Percentiles rank a stretch among this genome's conserved stretches.
Conservation (phyloP, 495 filamentous ascomycete genomes). For the Thermothielavioides terrestris region DNA sequence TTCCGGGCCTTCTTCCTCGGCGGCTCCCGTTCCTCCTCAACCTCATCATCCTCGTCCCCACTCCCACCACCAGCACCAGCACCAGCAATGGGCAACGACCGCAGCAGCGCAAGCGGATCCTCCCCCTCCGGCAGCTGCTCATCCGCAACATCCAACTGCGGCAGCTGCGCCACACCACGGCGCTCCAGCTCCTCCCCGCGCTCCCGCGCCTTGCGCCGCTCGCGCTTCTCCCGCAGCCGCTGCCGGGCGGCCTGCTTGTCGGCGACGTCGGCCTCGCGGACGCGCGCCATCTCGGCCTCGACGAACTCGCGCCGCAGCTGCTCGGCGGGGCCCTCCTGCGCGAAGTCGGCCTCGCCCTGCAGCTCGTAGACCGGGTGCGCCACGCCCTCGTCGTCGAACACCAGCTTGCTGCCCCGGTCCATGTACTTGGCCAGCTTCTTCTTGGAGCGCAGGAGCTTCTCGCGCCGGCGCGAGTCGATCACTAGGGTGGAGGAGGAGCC, state of each 20-base stretch:
- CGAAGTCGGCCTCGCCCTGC: slow-evolving; percentile 72
- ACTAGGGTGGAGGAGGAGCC: slow-evolving; percentile 56
- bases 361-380: slow-evolving; percentile 81
- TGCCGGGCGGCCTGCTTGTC: slow-evolving; percentile 75
- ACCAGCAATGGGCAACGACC: slow-evolving; percentile 41
- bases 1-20: slow-evolving; percentile 41
- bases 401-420: slow-evolving; percentile 68
- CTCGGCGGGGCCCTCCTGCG: slow-evolving; percentile 60
- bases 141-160: slow-evolving; percentile 20
- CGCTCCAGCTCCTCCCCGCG: slow-evolving; percentile 44
- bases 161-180: slow-evolving; percentile 13
- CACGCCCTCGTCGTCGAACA: slow-evolving; percentile 88
- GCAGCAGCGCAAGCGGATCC: slow-evolving; percentile 43
- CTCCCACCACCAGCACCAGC: slow-evolving; percentile 15
- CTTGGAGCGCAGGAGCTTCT: slow-evolving; percentile 88
- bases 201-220: slow-evolving; percentile 75
- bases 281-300: slow-evolving; percentile 58
- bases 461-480: slow-evolving; percentile 85
- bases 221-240: slow-evolving; percentile 77
- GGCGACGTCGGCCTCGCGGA: slow-evolving; percentile 65
- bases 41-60: slow-evolving; percentile 24
- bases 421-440: slow-evolving; percentile 87
- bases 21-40: slow-evolving; percentile 28
- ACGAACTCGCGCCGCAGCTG: slow-evolving; percentile 69
- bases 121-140: slow-evolving; percentile 28